These are phyloP conservation scores for Termitomyces sp. DNA, from an alignment of 1,284 basidiomycete genomes.

Conservation along the genomic window DNA sequence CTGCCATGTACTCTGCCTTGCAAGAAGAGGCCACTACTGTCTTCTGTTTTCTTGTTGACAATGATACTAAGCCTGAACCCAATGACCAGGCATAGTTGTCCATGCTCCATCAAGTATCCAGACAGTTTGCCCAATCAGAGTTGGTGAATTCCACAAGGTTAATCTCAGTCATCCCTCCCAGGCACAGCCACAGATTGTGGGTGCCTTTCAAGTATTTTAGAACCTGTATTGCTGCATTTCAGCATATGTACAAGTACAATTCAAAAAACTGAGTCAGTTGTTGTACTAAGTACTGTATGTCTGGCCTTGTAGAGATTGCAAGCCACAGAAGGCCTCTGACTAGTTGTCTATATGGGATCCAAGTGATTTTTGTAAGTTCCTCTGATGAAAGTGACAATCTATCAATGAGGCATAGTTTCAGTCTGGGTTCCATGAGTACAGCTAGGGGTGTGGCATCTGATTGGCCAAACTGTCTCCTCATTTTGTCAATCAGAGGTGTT, in stretches of 20 bases:
- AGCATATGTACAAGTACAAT: not conserved
- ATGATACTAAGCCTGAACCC: not conserved
- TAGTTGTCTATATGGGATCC: not conserved
- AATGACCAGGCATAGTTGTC: not conserved
- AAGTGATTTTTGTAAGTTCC: not conserved
- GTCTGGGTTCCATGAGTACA: not conserved
- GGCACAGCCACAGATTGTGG: not conserved
- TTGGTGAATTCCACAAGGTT: not conserved
- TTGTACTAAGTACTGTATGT: not conserved
- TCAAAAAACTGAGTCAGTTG: not conserved
- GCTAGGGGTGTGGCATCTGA: not conserved
- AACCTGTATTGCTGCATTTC: not conserved
- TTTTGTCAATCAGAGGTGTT: not conserved
- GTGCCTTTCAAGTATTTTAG: not conserved
- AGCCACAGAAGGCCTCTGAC: not conserved
- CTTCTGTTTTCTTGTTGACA: not conserved
- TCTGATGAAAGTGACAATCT: not conserved
- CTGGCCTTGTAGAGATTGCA: not conserved
- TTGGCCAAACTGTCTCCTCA: not conserved
- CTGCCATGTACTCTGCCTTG: slow-evolving; percentile 2
- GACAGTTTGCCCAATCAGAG: not conserved
- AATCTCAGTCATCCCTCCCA: not conserved
- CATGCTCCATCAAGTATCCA: not conserved
- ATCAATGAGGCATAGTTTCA: not conserved
- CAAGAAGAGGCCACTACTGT: not conserved